Evolutionary conservation across 495 filamentous ascomycete genomes (phyloP).

Genomic region (Xylaria sp.): DNA sequence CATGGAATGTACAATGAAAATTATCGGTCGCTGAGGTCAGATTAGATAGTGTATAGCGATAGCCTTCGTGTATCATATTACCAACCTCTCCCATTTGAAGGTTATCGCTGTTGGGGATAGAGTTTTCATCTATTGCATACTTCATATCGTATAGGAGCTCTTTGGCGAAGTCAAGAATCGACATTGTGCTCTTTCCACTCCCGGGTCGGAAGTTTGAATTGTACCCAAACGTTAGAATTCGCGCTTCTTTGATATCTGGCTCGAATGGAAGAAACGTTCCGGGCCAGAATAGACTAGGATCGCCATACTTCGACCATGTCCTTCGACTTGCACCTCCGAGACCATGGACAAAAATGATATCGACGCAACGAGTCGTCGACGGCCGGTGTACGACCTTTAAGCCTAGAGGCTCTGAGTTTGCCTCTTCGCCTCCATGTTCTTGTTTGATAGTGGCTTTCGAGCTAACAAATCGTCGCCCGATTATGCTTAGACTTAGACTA

Average conservation of each 20-base stretch:
- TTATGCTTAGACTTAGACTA: neutral
- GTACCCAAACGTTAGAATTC: constrained; percentile 49
- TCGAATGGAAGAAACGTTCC: constrained; percentile 42
- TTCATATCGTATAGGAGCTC: constrained; percentile 45
- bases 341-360: constrained; percentile 46
- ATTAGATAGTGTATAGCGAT: neutral
- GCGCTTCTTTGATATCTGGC: constrained; percentile 34
- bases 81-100: constrained; percentile 17
- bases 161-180: constrained; percentile 48
- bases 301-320: constrained; percentile 42
- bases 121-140: constrained; percentile 36
- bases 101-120: constrained; percentile 3
- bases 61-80: neutral
- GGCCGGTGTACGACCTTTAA: constrained; percentile 6
- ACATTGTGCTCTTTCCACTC: constrained; percentile 26
- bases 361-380: constrained; percentile 8
- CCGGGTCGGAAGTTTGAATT: constrained; percentile 41
- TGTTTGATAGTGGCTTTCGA: neutral
- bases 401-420: neutral
- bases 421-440: neutral
- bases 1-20: constrained; percentile 51
- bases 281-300: constrained; percentile 45
- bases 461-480: neutral
- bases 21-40: constrained; percentile 28
- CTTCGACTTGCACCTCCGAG: constrained; percentile 42